Evolutionary conservation across 352 stramenopile genomes (phyloP), one percentile per base, ranked within the genome.

Genomic region (Pythium monospermum): DNA sequence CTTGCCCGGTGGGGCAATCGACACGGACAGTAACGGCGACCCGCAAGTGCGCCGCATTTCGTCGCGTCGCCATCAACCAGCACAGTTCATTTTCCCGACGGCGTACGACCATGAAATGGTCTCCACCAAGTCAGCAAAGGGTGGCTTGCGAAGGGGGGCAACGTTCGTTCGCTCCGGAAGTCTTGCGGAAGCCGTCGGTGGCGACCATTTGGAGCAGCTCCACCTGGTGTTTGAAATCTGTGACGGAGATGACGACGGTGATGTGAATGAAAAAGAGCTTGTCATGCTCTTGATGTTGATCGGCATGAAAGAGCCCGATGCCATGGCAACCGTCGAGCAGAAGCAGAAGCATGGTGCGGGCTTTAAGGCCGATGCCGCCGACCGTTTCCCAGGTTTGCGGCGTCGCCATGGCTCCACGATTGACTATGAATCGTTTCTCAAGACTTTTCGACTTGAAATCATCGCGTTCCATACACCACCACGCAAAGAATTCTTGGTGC

Each of bases 171-270:
- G 49, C 13, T 27, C 26, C 10, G 21, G 30, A 32, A 57, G 49
- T 30, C 22, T 57, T 1, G 31, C 42, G 11, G 28, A 39, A 2
- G 21, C 28, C 22, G 13, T 51, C 1, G 50, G 41, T 2, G 58
- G 68, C 21, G 57, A 68, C 27, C 64, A 75, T 18, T 41, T 71
- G 44, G 41, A 52, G 13, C 57, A 60, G 2, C 27, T 75, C 33
- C 56, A 47, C 31, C 32, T 50, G 3, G 40, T 81, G 1, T 75
- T 81, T 30, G 47, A 63, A 28, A 52, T 55, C 3, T 69, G 67
- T 40, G 64, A 77, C 18, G 37, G 48, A 18, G 55, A 81, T 15
- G 61, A 71, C 25, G 61, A 82, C 46, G 65, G 65, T 31, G 53
- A 66, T 2, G 4, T 76, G 19, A 66, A 57, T 3, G 13, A 46